Base-by-base conservation (phyloP, 495 filamentous ascomycete genomes). In the Penicillium samsonianum region DNA sequence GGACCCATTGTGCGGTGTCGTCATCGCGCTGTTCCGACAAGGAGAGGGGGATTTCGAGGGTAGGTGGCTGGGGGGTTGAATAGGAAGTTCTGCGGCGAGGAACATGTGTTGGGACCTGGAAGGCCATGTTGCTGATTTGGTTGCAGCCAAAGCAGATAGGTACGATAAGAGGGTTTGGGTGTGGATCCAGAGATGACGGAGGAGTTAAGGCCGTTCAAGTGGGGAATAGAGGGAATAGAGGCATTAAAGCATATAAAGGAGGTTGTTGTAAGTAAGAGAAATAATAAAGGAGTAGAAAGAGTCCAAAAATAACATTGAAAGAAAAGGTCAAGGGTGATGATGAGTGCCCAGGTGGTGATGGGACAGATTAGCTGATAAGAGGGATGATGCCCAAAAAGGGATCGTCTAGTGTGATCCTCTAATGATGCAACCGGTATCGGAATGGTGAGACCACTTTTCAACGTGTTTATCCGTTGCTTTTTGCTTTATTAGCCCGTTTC, bases 1-100 rank as follows among this genome's bases (percentile, higher is more conserved):
- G 84, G 43, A 98, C 86, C 95, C 94, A 98, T 84, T 96, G 92
- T 67, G 92, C 86, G 4, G 90, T 84, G 49, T 96, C 89, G 65
- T 88, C 84, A 58, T 71, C 60, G 53, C 67, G 58, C 61, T 67
- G 74, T 22, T 80, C 72, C 5, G 65, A 46, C 5, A 65, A 55
- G 33, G 74, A 65, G 35, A 76, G 67, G 5, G 76, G 75, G 38
- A 68, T 59, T 41, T 74, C 70, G 17, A 77, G 65, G 4, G 63
- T 31, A 19, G 73, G 72, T 14, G 74, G 70, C 54, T 81, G 79
- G 12, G 81, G 69, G 8, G 76, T 60, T n/a, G 78, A 72, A 65
- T 80, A 78, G 28, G 82, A 80, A 26, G 78, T 76, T 63, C 82
- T 78, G 53, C 86, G 86, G 42, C 80, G 84, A 57, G 82, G 78